Percentiles rank a stretch among this genome's conserved stretches.
These are phyloP conservation scores for Penicillium sp. DNA, from an alignment of 2,329 filamentous ascomycete genomes.

Conservation along the genomic window DNA sequence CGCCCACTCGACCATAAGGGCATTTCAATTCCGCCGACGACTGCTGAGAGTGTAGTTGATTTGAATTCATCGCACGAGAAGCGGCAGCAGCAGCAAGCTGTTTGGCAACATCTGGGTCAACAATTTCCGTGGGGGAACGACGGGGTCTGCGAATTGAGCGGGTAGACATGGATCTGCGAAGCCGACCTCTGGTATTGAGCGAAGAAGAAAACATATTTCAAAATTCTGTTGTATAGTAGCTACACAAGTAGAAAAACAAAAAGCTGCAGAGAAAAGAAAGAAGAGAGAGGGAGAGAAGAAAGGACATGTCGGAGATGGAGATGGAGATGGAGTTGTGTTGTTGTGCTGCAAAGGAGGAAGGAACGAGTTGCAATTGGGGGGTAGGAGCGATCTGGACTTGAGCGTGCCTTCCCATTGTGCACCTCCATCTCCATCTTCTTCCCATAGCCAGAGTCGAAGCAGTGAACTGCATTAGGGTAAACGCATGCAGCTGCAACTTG, in stretches of 20 bases:
- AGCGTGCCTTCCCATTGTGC: too few relatives aligned
- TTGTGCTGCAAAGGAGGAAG: neutral
- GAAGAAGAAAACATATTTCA: conserved; percentile 34
- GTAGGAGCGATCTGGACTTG: too few relatives aligned
- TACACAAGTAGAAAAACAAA: conserved; percentile 10
- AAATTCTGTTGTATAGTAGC: conserved; percentile 31
- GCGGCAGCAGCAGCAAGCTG: conserved; percentile 48
- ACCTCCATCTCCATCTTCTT: too few relatives aligned
- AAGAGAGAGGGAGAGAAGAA: neutral
- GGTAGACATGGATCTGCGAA: conserved; percentile 45
- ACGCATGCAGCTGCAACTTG: neutral
- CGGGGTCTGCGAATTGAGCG: conserved; percentile 41
- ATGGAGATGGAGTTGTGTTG: neutral
- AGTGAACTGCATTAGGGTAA: neutral
- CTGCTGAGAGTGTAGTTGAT: conserved; percentile 34
- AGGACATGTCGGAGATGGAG: neutral
- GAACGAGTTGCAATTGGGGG: too few relatives aligned
- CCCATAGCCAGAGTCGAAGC: neutral
- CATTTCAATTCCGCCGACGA: conserved; percentile 30
- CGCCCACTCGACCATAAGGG: conserved; percentile 36
- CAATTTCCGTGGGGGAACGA: conserved; percentile 27
- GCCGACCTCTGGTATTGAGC: conserved; percentile 32
- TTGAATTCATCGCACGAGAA: conserved; percentile 47
- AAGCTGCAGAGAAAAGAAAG: conserved; percentile 13
- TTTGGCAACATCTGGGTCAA: conserved; percentile 36